Conservation (phyloP, 352 stramenopile species). For the Phytophthora syringae region DNA sequence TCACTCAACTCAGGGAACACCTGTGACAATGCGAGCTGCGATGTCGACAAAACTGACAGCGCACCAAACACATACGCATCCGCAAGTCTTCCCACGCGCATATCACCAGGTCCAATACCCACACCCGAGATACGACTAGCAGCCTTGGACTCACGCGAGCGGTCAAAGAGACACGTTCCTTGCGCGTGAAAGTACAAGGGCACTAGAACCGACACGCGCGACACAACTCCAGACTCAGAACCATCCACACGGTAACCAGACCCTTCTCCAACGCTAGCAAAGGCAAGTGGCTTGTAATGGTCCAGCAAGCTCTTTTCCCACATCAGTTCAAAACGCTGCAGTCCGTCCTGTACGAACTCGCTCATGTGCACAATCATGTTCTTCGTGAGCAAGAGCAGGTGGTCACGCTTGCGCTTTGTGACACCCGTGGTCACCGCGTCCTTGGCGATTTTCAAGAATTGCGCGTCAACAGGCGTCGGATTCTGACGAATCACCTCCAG, state of each 20-base stretch:
- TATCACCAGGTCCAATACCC: conserved; percentile 65
- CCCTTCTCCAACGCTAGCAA: conserved; percentile 73
- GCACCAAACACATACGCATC: conserved; percentile 86
- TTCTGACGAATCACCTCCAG: conserved; percentile 62
- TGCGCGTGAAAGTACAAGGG: conserved; percentile 82
- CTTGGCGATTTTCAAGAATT: conserved; percentile 75
- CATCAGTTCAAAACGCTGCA: conserved; percentile 84
- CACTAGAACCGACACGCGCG: conserved; percentile 78
- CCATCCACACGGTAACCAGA: conserved; percentile 75
- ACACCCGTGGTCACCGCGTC: conserved; percentile 70
- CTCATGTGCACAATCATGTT: conserved; percentile 89
- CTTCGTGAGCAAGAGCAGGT: conserved; percentile 80
- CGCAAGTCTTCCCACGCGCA: conserved; percentile 69
- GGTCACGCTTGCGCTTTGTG: conserved; percentile 69
- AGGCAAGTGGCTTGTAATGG: conserved; percentile 79
- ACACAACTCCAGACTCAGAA: conserved; percentile 59
- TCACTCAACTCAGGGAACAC: conserved; percentile 70
- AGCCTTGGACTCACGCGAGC: conserved; percentile 55
- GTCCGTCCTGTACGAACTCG: conserved; percentile 81
- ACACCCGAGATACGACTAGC: conserved; percentile 67
- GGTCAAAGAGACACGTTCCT: conserved; percentile 83
- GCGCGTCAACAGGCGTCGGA: conserved; percentile 52
- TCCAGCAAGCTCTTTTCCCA: conserved; percentile 87
- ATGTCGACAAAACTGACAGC: conserved; percentile 83
- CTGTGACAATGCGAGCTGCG: conserved; percentile 74